phyloP scores from a whole-genome alignment of 2,329 filamentous ascomycete genomes.

The Venturia carpophila region DNA sequence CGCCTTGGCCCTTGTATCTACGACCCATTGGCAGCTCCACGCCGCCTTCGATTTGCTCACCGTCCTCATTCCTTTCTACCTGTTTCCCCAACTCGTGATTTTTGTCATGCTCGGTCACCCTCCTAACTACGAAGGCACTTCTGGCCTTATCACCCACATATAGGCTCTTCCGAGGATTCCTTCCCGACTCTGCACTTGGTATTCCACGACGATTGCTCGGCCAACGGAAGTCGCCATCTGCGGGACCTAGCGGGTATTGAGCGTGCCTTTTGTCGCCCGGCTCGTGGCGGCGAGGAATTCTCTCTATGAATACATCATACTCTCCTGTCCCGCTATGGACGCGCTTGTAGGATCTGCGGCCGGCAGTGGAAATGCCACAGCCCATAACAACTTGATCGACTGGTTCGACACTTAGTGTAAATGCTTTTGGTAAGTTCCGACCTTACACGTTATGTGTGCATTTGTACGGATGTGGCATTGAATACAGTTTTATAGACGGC shows the following conservation, averaged over 20 bases:
- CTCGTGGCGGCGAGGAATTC: background rate
- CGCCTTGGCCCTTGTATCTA: background rate
- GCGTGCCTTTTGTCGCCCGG: background rate
- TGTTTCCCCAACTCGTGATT: background rate
- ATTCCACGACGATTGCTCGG: background rate
- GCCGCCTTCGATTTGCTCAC: background rate
- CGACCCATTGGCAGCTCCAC: background rate
- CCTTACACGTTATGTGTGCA: background rate
- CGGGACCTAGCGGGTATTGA: slow-evolving; percentile 7
- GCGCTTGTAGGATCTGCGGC: background rate
- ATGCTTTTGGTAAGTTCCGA: background rate
- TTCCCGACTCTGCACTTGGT: background rate
- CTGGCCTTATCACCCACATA: background rate
- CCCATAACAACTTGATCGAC: background rate
- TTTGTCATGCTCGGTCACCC: slow-evolving; percentile 3
- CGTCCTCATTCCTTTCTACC: background rate
- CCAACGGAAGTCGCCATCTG: background rate
- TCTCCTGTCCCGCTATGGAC: background rate
- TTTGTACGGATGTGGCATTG: background rate
- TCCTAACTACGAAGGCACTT: background rate
- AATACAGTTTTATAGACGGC: background rate
- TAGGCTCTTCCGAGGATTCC: background rate
- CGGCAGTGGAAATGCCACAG: background rate
- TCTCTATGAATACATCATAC: slow-evolving; percentile 5
- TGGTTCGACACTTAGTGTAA: background rate